Percentiles rank a stretch among this genome's conserved stretches.
Evolutionary conservation across 495 filamentous ascomycete species (phyloP).

Genomic region (Opeltia flavorubescens): DNA sequence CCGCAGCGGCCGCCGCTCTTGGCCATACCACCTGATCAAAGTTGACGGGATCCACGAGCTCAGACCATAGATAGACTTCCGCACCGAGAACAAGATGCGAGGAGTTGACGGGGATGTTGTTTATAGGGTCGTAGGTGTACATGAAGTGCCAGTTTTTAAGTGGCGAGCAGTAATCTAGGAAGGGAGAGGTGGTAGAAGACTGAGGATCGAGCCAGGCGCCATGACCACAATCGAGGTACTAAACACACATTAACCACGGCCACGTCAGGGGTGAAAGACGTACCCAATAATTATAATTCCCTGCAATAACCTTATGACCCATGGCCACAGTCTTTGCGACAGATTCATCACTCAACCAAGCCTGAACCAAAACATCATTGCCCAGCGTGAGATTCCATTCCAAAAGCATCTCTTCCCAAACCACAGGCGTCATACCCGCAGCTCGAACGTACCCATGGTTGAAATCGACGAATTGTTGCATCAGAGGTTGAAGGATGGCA

Average conservation of each 20-base stretch:
- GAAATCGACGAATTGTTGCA: slow-evolving; percentile 57
- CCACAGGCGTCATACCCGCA: slow-evolving; percentile 49
- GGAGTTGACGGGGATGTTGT: slow-evolving; percentile 38
- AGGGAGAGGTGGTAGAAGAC: slow-evolving; percentile 38
- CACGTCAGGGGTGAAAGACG: slow-evolving; percentile 3
- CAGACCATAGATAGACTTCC: slow-evolving; percentile 64
- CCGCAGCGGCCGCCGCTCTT: slow-evolving; percentile 45
- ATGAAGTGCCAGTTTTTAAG: slow-evolving; percentile 63
- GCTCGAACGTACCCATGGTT: slow-evolving; percentile 44
- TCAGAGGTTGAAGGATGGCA: slow-evolving; percentile 46
- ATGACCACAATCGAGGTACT: slow-evolving; percentile 66
- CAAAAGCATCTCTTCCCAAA: slow-evolving; percentile 74
- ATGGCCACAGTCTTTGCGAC: slow-evolving; percentile 31
- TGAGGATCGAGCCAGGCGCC: slow-evolving; percentile 62
- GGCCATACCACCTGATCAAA: slow-evolving; percentile 65
- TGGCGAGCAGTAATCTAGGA: slow-evolving; percentile 62
- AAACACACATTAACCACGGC: slow-evolving; percentile 15
- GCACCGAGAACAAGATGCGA: slow-evolving; percentile 58
- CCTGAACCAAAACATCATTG: slow-evolving; percentile 51
- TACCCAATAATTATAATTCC: slow-evolving; percentile 59
- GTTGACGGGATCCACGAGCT: slow-evolving; percentile 57
- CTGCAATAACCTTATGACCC: slow-evolving; percentile 55
- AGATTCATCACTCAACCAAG: slow-evolving; percentile 50
- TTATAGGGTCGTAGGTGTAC: slow-evolving; percentile 60
- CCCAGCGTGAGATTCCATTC: slow-evolving; percentile 57